A percentile compares a stretch with the other conserved stretches of the same genome.
phyloP scores from a whole-genome alignment of 225 moss, liverwort and hornwort genomes.

The Anthoceros angustus region DNA sequence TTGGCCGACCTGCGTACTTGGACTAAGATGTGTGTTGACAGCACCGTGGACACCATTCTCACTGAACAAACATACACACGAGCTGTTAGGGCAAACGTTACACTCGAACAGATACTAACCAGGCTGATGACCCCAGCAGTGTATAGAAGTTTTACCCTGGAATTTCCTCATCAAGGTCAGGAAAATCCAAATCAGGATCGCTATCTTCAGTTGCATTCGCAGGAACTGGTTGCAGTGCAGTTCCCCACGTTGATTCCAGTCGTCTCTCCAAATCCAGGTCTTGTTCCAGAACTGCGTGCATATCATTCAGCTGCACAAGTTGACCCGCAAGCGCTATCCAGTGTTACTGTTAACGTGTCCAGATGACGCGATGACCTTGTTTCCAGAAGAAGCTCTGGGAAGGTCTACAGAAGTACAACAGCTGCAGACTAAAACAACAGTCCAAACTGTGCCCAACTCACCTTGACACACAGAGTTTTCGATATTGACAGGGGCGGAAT shows the following conservation, averaged over 20 bases:
- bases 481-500: conserved; percentile 10
- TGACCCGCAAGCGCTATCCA: background rate
- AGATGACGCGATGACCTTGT: background rate
- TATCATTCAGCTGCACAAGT: conserved; percentile 25
- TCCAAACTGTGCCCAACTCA: background rate
- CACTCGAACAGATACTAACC: background rate
- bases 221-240: background rate
- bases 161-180: background rate
- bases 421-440: background rate
- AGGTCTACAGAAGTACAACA: background rate
- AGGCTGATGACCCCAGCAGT: background rate
- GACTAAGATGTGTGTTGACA: conserved; percentile 6
- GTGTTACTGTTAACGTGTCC: background rate
- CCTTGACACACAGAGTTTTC: conserved; percentile 20
- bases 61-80: background rate
- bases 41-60: background rate
- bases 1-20: conserved; percentile 13
- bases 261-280: conserved; percentile 20
- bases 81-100: background rate
- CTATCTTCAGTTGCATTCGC: background rate
- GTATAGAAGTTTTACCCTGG: background rate
- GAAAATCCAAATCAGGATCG: background rate
- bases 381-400: too few relatives aligned
- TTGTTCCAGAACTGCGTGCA: conserved; percentile 19
- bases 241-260: conserved; percentile 13